Percentiles rank a stretch among this genome's conserved stretches.
phyloP scores from a whole-genome alignment of 2,329 filamentous ascomycete genomes.

The Cladophialophora exuberans region DNA sequence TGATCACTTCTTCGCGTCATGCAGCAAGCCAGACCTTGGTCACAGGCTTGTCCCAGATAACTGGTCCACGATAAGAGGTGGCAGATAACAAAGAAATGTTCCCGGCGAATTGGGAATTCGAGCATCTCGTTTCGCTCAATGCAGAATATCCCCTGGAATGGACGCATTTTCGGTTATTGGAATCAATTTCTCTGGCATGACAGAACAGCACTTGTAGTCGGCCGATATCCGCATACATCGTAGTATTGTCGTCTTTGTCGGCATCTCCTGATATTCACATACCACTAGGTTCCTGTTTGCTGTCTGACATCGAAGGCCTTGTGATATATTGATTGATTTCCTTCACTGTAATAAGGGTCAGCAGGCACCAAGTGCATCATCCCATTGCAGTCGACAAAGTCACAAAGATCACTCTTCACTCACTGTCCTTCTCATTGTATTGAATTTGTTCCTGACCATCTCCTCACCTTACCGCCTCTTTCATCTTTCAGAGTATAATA shows the following conservation, averaged over 20 bases:
- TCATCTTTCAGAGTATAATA: constrained; percentile 1
- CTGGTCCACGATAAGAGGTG: constrained; percentile 28
- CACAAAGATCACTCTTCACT: too few species aligned
- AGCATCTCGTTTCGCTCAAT: constrained; percentile 3
- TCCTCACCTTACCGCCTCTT: neutral
- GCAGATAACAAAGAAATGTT: constrained; percentile 19
- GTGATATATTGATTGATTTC: constrained; percentile 9
- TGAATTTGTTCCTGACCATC: neutral
- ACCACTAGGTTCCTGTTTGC: constrained; percentile 11
- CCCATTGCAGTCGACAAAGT: constrained; percentile 2
- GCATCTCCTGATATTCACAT: neutral
- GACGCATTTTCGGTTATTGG: too few species aligned
- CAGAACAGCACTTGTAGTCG: neutral
- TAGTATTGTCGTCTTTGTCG: neutral
- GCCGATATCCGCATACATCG: neutral
- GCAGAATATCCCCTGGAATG: constrained; percentile 4
- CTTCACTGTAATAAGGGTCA: neutral
- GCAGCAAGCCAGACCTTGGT: constrained; percentile 12
- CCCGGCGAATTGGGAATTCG: constrained; percentile 16
- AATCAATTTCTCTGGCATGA: too few species aligned
- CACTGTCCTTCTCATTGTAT: neutral
- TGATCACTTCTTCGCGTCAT: constrained; percentile 9
- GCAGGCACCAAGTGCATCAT: neutral
- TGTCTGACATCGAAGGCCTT: constrained; percentile 1
- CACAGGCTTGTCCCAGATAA: constrained; percentile 15